A percentile compares a stretch with the other conserved stretches of the same genome.
Evolutionary conservation across 305 asterid genomes (phyloP).

Genomic region (Fraxinus baroniana): DNA sequence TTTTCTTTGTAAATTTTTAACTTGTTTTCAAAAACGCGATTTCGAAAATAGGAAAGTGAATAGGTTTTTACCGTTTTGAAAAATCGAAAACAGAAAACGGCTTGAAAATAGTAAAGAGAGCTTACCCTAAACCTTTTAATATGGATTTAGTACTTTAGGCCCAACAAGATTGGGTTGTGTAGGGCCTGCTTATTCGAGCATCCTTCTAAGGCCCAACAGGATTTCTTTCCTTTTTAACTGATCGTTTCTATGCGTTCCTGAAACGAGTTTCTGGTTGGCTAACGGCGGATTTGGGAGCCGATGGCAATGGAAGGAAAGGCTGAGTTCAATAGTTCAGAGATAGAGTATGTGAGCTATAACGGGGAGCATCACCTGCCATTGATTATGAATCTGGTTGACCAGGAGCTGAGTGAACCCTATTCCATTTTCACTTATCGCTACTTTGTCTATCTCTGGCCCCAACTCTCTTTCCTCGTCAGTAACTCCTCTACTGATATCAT

Average conservation of each 20-base stretch:
- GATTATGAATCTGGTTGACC: constrained; percentile 87
- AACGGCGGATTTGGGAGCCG: constrained; percentile 1
- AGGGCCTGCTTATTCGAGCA: background rate
- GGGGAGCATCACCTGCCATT: constrained; percentile 94
- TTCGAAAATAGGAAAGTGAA: too few species aligned
- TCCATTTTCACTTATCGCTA: constrained; percentile 96
- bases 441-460: constrained; percentile 97
- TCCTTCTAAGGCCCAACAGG: background rate
- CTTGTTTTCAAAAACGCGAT: too few species aligned
- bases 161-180: background rate
- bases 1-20: too few species aligned
- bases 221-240: background rate
- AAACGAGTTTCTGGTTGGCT: background rate
- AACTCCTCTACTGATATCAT: background rate
- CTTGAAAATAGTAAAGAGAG: too few species aligned
- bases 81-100: too few species aligned
- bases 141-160: background rate
- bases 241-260: background rate
- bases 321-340: constrained; percentile 44
- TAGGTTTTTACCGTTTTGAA: too few species aligned
- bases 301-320: constrained; percentile 32
- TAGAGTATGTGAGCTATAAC: constrained; percentile 70
- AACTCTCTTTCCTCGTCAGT: constrained; percentile 76
- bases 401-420: constrained; percentile 96
- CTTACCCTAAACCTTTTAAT: too few species aligned